A percentile compares a stretch with the other conserved stretches of the same genome.
These are phyloP conservation scores for Floccularia luteovirens DNA, from an alignment of 768 basidiomycete genomes.

Conservation along the genomic window DNA sequence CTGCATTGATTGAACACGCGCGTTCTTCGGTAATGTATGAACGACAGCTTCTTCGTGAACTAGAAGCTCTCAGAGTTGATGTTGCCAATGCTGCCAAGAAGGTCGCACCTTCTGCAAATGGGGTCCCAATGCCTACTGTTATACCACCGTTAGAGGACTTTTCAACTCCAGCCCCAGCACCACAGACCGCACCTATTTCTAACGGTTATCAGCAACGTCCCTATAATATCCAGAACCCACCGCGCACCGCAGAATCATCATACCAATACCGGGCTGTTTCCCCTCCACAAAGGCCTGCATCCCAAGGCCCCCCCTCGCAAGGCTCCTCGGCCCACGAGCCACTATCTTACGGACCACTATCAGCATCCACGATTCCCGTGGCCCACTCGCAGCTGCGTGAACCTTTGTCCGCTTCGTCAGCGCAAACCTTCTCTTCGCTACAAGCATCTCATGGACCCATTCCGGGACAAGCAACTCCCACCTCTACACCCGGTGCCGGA, in stretches of 20 bases:
- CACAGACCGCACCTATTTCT: constrained; percentile 19
- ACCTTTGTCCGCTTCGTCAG: constrained; percentile 19
- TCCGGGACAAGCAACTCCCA: constrained; percentile 16
- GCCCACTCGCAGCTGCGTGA: constrained; percentile 15
- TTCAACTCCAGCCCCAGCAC: constrained; percentile 21
- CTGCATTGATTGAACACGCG: constrained; percentile 88
- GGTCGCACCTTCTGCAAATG: constrained; percentile 37
- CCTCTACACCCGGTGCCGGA: constrained; percentile 41
- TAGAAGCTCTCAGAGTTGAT: constrained; percentile 79
- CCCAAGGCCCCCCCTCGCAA: constrained; percentile 11
- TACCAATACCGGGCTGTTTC: constrained; percentile 11
- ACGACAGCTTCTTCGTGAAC: constrained; percentile 77
- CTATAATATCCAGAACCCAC: constrained; percentile 21
- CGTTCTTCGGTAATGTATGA: constrained; percentile 91
- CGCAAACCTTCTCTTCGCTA: constrained; percentile 15
- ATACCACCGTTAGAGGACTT: constrained; percentile 62
- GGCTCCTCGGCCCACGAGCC: no score
- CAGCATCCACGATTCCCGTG: constrained; percentile 10
- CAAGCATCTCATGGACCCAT: constrained; percentile 8
- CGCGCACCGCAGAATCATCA: constrained; percentile 21
- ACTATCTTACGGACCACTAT: no score
- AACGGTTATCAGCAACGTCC: constrained; percentile 24
- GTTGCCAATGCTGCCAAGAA: constrained; percentile 63
- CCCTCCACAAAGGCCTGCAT: constrained; percentile 15
- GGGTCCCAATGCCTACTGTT: constrained; percentile 51